Evolutionary conservation across 2,329 filamentous ascomycete genomes (phyloP).

Genomic region (Orbilia oligospora): DNA sequence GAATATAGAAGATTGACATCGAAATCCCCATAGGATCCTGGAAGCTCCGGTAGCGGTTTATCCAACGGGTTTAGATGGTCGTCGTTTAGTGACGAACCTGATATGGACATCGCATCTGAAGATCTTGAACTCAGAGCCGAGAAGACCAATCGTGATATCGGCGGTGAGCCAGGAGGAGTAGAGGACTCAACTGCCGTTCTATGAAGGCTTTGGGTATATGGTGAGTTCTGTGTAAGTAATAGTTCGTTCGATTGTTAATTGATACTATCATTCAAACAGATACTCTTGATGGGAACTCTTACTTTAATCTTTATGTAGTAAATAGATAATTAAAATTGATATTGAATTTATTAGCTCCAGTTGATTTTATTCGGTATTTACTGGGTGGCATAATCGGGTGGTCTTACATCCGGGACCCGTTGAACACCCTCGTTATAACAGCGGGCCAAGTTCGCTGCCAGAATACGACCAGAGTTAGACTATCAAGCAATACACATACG

Average conservation of each 20-base stretch:
- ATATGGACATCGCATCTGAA: slow-evolving; percentile 16
- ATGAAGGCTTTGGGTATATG: not conserved
- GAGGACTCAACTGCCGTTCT: not conserved
- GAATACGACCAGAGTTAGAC: slow-evolving; percentile 6
- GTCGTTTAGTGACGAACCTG: slow-evolving; percentile 4
- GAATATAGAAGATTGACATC: not conserved
- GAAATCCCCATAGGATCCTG: not conserved
- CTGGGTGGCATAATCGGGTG: no score
- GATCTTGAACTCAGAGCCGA: slow-evolving; percentile 11
- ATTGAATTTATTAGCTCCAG: no score
- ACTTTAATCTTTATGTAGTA: no score
- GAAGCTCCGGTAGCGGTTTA: slow-evolving; percentile 7
- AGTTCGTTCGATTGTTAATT: not conserved
- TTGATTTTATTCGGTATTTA: no score
- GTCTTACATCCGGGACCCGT: not conserved
- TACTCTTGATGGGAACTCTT: no score
- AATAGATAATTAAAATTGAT: no score
- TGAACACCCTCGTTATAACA: slow-evolving; percentile 11
- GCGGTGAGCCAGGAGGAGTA: slow-evolving; percentile 2
- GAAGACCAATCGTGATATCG: not conserved
- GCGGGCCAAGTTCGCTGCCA: slow-evolving; percentile 4
- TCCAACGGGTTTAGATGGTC: not conserved
- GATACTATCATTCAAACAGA: no score
- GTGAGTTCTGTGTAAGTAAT: not conserved
- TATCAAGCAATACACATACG: not conserved